Evolutionary conservation across 371 early-diverging fungal genomes (phyloP).

Genomic region (Saksenaea oblongispora): DNA sequence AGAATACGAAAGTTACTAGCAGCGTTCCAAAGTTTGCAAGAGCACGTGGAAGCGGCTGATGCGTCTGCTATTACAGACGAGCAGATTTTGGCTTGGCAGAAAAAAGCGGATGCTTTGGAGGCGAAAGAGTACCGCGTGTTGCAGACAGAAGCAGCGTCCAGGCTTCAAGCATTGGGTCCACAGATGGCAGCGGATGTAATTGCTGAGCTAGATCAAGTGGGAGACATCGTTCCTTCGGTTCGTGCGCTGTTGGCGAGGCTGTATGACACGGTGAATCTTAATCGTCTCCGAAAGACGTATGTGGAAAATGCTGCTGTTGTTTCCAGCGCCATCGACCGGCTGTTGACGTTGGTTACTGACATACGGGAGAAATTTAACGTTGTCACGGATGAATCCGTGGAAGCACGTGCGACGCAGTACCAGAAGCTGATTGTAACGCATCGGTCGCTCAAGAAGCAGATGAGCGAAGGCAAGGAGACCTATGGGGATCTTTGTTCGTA

Average conservation of each 20-base stretch:
- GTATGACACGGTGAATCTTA: constrained; percentile 44
- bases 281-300: constrained; percentile 44
- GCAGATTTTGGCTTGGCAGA: constrained; percentile 41
- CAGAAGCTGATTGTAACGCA: constrained; percentile 22
- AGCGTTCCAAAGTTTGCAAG: constrained; percentile 15
- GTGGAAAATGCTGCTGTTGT: constrained; percentile 30
- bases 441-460: constrained; percentile 26
- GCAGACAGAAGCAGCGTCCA: constrained; percentile 13
- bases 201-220: constrained; percentile 29
- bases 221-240: constrained; percentile 30
- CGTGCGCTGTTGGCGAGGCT: constrained; percentile 29
- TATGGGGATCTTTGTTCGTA: constrained; percentile 48
- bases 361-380: constrained; percentile 5
- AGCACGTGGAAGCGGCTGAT: constrained; percentile 22
- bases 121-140: constrained; percentile 30
- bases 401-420: constrained; percentile 14
- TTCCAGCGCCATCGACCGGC: constrained; percentile 4
- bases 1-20: constrained; percentile 23
- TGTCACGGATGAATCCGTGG: constrained; percentile 5
- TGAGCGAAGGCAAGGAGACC: constrained; percentile 37
- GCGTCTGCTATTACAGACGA: constrained; percentile 25
- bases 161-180: constrained; percentile 12
- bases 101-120: constrained; percentile 33
- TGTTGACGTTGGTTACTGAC: constrained; percentile 5
- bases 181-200: constrained; percentile 11